Conservation (phyloP, 2,329 filamentous ascomycete species). For the Aotearoamyces nothofagi region DNA sequence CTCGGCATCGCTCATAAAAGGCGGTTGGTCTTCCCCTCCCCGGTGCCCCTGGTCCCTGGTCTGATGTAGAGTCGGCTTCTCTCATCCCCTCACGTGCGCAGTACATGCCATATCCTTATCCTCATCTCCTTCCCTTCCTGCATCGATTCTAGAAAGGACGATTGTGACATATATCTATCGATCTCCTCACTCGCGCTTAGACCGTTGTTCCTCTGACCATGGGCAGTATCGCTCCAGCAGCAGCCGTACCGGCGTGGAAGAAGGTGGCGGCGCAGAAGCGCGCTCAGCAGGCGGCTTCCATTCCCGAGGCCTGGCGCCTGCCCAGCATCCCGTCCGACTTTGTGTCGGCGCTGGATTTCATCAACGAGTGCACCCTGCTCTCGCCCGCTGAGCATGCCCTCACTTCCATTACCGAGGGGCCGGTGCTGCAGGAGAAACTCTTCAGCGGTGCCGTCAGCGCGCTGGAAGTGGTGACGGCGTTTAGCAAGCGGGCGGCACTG, state of each 20-base stretch:
- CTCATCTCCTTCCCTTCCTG: background rate
- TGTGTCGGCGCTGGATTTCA: background rate
- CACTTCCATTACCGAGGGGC: background rate
- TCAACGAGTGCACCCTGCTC: background rate
- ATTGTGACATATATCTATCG: background rate
- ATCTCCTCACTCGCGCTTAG: background rate
- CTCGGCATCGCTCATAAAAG: too few species aligned
- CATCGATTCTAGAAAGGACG: background rate
- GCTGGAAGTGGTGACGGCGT: conserved; percentile 24
- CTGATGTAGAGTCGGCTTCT: too few species aligned
- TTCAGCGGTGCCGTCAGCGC: too few species aligned
- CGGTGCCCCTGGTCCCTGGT: too few species aligned
- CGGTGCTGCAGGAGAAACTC: background rate
- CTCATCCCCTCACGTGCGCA: too few species aligned
- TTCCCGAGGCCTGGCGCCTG: conserved; percentile 5
- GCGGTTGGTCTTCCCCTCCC: too few species aligned
- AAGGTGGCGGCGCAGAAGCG: conserved; percentile 3
- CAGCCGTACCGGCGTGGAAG: conserved; percentile 2
- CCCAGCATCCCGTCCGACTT: conserved; percentile 1
- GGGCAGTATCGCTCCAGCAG: background rate
- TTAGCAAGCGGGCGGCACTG: conserved; percentile 28
- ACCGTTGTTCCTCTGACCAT: background rate
- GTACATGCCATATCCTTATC: background rate
- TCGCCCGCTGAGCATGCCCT: background rate
- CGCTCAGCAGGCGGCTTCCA: conserved; percentile 1